Evolutionary conservation across 192 early-diverging fungal genomes (phyloP).

Genomic region (Pecoramyces ruminantium): DNA sequence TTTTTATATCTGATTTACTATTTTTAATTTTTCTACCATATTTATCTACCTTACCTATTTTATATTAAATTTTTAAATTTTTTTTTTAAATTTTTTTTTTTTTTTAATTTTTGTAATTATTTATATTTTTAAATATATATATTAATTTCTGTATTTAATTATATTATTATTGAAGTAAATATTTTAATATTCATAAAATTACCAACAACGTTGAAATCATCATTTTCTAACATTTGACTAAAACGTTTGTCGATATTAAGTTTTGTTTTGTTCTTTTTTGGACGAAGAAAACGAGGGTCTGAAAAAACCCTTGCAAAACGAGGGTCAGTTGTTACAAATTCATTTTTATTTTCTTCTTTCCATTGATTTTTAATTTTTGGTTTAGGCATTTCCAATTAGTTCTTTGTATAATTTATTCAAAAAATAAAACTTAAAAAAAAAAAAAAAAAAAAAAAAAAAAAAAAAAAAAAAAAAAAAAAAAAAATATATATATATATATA

Average conservation of each 20-base stretch:
- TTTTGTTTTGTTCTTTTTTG: slow-evolving; percentile 66
- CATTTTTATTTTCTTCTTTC: background rate
- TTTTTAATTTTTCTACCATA: slow-evolving; percentile 45
- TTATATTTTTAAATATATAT: too few species aligned
- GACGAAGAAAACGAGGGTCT: slow-evolving; percentile 8
- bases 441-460: too few species aligned
- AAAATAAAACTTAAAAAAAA: too few species aligned
- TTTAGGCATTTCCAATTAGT: background rate
- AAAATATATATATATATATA: too few species aligned
- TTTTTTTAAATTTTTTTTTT: too few species aligned
- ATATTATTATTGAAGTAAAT: too few species aligned
- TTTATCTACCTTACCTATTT: slow-evolving; percentile 52
- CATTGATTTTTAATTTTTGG: background rate
- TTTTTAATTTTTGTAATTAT: too few species aligned
- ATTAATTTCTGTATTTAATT: too few species aligned
- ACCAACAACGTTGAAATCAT: slow-evolving; percentile 28
- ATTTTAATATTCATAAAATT: background rate
- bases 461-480: too few species aligned
- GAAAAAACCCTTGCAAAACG: background rate
- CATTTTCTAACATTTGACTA: slow-evolving; percentile 54
- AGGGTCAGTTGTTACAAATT: background rate
- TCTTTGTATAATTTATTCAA: too few species aligned
- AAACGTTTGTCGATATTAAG: slow-evolving; percentile 82
- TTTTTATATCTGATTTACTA: slow-evolving; percentile 36
- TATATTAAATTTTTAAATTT: too few species aligned